These are phyloP conservation scores for Macrocybe sp. DNA, from an alignment of 1,284 basidiomycete species.

Conservation along the genomic window DNA sequence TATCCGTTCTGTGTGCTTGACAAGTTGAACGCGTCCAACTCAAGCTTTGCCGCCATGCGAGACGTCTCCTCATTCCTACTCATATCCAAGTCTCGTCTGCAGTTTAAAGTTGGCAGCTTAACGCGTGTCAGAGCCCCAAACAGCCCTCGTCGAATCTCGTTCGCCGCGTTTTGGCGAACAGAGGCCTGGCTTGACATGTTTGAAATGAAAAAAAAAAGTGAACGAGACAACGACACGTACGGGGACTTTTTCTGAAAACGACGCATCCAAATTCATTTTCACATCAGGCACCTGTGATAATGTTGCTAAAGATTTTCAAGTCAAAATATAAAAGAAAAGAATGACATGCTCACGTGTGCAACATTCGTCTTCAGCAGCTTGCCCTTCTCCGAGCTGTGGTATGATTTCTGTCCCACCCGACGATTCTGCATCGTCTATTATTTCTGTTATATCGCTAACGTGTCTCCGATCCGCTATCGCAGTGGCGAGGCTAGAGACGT, in stretches of 20 bases:
- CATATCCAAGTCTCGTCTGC: no score
- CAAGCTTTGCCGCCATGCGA: constrained; percentile 34
- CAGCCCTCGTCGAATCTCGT: constrained; percentile 23
- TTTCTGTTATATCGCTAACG: no score
- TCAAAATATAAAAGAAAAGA: no score
- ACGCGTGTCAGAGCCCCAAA: constrained; percentile 17
- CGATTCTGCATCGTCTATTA: no score
- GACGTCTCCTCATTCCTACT: constrained; percentile 29
- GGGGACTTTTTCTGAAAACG: constrained; percentile 57
- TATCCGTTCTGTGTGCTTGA: constrained; percentile 45
- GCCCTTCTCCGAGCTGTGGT: constrained; percentile 1
- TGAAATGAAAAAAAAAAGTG: background rate
- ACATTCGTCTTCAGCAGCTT: background rate
- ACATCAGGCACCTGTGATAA: constrained; percentile 30
- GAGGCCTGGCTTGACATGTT: constrained; percentile 6
- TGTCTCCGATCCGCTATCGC: no score
- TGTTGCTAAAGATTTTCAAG: no score
- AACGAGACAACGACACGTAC: constrained; percentile 30
- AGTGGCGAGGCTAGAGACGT: no score
- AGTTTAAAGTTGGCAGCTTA: background rate
- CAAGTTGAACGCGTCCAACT: constrained; percentile 39
- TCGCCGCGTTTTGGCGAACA: constrained; percentile 21
- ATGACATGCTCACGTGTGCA: background rate
- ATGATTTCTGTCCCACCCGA: no score
- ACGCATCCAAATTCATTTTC: constrained; percentile 45